These are phyloP conservation scores for Aspergillus persii DNA, from an alignment of 2,329 filamentous ascomycete genomes.

Conservation along the genomic window DNA sequence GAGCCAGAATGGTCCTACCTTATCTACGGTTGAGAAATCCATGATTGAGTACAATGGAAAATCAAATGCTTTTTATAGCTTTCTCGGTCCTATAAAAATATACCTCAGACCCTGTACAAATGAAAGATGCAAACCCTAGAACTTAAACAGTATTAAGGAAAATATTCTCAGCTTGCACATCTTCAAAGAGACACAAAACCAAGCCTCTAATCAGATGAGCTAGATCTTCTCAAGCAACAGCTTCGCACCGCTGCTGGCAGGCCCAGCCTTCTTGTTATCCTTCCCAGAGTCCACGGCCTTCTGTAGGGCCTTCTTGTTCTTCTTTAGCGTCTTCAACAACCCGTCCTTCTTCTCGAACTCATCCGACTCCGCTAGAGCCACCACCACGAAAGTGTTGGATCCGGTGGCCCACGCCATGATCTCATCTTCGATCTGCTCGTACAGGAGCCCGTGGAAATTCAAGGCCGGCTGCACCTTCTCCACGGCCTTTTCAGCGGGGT, in stretches of 20 bases:
- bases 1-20: too few relatives aligned
- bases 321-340: conserved; percentile 67
- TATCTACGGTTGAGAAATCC: not conserved
- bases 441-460: conserved; percentile 78
- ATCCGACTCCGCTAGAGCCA: conserved; percentile 73
- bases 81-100: conserved; percentile 4
- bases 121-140: conserved; percentile 1
- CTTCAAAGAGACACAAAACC: not conserved
- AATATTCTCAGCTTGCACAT: not conserved
- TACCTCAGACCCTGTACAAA: conserved; percentile 13
- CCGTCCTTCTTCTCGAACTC: conserved; percentile 67
- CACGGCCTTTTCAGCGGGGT: conserved; percentile 68
- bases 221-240: conserved; percentile 37
- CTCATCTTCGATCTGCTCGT: conserved; percentile 71
- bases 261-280: conserved; percentile 38
- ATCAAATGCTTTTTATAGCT: conserved; percentile 12
- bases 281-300: conserved; percentile 53
- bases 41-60: not conserved
- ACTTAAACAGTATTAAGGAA: conserved; percentile 2
- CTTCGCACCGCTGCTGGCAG: conserved; percentile 48
- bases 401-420: conserved; percentile 82
- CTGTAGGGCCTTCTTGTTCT: conserved; percentile 68
- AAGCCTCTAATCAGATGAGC: conserved; percentile 13
- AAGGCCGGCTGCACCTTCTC: conserved; percentile 72
- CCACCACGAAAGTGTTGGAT: conserved; percentile 79